These are phyloP conservation scores for Quillaja saponaria DNA, from an alignment of 306 rosid species.

Conservation along the genomic window DNA sequence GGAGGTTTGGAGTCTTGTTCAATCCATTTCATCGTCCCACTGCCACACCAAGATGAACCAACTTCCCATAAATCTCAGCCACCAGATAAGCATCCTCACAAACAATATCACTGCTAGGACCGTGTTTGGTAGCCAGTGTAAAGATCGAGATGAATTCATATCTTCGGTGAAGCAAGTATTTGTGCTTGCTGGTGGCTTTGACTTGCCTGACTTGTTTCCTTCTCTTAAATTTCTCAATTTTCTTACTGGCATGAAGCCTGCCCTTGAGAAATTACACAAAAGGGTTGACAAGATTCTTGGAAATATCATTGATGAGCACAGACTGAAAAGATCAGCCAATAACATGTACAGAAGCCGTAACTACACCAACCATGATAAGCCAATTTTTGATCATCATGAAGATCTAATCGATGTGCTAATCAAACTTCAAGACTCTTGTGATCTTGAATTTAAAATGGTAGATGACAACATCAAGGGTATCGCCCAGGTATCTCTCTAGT, in stretches of 20 bases:
- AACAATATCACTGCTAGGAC: slow-evolving; percentile 19
- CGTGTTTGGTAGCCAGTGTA: slow-evolving; percentile 31
- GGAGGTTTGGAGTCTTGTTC: too few relatives aligned
- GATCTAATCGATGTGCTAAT: too few relatives aligned
- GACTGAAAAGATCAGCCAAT: background rate
- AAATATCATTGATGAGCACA: slow-evolving; percentile 26
- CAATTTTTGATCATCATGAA: slow-evolving; percentile 32
- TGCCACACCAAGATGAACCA: too few relatives aligned
- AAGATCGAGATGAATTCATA: slow-evolving; percentile 24
- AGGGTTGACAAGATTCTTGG: slow-evolving; percentile 29
- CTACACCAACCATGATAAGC: slow-evolving; percentile 8
- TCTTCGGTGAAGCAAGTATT: background rate
- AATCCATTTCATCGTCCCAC: too few relatives aligned
- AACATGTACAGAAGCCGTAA: background rate
- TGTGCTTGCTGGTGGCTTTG: slow-evolving; percentile 23
- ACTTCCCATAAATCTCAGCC: slow-evolving; percentile 39
- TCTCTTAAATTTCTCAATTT: slow-evolving; percentile 24
- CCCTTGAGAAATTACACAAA: slow-evolving; percentile 24
- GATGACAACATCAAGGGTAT: too few relatives aligned
- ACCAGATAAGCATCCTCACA: background rate
- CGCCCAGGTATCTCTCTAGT: too few relatives aligned
- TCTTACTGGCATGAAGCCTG: slow-evolving; percentile 27
- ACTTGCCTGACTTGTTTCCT: slow-evolving; percentile 40
- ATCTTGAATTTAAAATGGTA: too few relatives aligned
- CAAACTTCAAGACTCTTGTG: too few relatives aligned